phyloP scores from a whole-genome alignment of 1,139 yeast species.

The Suhomyces bolitotheri region DNA sequence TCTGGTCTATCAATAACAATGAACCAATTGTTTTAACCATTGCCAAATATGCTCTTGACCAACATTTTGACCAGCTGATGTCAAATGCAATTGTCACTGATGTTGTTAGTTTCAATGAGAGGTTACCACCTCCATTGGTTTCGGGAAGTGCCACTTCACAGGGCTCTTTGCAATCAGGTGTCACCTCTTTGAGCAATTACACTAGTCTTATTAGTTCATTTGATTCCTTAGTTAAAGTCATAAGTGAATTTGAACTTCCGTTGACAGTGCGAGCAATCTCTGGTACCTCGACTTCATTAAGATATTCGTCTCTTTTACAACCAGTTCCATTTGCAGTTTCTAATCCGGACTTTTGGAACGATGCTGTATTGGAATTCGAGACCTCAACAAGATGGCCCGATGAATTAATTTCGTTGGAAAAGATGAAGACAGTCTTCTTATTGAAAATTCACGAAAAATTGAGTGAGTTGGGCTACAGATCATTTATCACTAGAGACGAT shows the following conservation, averaged over 20 bases:
- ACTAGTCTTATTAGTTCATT: slow-evolving; percentile 62
- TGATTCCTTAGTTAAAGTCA: slow-evolving; percentile 58
- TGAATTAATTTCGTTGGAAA: slow-evolving; percentile 79
- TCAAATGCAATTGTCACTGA: slow-evolving; percentile 43
- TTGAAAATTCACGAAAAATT: slow-evolving; percentile 67
- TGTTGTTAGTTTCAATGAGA: slow-evolving; percentile 45
- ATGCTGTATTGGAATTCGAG: slow-evolving; percentile 83
- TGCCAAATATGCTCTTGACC: slow-evolving; percentile 58
- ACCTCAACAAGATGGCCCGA: slow-evolving; percentile 95
- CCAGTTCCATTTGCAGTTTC: slow-evolving; percentile 83
- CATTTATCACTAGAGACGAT: slow-evolving; percentile 63
- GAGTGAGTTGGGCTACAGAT: slow-evolving; percentile 52
- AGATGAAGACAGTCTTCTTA: slow-evolving; percentile 86
- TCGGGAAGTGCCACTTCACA: slow-evolving; percentile 34
- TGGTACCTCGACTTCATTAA: slow-evolving; percentile 70
- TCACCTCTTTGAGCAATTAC: slow-evolving; percentile 53
- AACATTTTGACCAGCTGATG: slow-evolving; percentile 57
- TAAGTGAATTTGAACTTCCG: slow-evolving; percentile 63
- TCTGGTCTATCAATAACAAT: slow-evolving; percentile 65
- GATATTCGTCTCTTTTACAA: slow-evolving; percentile 71
- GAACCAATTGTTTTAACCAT: slow-evolving; percentile 71
- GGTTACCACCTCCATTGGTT: slow-evolving; percentile 58
- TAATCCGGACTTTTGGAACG: slow-evolving; percentile 80
- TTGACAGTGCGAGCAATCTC: slow-evolving; percentile 66
- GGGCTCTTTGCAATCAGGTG: slow-evolving; percentile 52